phyloP scores from a whole-genome alignment of 805 yeast species.

The Ogataea trehaloabstinens region DNA sequence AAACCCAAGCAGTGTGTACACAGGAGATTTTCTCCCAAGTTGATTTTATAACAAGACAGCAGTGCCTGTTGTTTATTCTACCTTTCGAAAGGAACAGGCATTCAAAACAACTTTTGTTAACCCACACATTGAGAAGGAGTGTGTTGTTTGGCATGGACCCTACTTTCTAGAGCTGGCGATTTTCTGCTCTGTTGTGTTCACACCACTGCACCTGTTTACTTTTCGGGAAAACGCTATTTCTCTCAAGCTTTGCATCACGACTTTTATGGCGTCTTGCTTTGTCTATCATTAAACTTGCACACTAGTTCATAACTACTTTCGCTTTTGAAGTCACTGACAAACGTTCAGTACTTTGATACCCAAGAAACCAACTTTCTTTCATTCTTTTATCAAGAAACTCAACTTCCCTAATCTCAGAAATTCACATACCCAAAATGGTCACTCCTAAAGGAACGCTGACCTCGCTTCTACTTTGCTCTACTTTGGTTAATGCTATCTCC shows the following conservation, averaged over 20 bases:
- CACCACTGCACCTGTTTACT: background rate
- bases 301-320: background rate
- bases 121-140: no score
- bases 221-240: background rate
- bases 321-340: background rate
- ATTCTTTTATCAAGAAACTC: background rate
- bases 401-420: constrained; percentile 12
- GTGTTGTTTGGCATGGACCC: background rate
- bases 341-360: background rate
- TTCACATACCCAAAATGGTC: background rate
- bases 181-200: background rate
- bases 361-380: constrained; percentile 1
- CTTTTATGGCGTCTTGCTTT: background rate
- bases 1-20: background rate
- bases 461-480: constrained; percentile 1
- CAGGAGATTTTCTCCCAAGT: no score
- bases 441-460: background rate
- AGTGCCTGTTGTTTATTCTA: no score
- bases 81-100: no score
- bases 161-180: background rate
- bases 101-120: no score
- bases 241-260: background rate
- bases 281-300: background rate
- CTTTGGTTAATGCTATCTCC: constrained; percentile 6
- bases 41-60: no score